Percentiles rank a stretch among this genome's conserved stretches.
Evolutionary conservation across 768 basidiomycete species (phyloP).

Genomic region (Termitomyces sp.): DNA sequence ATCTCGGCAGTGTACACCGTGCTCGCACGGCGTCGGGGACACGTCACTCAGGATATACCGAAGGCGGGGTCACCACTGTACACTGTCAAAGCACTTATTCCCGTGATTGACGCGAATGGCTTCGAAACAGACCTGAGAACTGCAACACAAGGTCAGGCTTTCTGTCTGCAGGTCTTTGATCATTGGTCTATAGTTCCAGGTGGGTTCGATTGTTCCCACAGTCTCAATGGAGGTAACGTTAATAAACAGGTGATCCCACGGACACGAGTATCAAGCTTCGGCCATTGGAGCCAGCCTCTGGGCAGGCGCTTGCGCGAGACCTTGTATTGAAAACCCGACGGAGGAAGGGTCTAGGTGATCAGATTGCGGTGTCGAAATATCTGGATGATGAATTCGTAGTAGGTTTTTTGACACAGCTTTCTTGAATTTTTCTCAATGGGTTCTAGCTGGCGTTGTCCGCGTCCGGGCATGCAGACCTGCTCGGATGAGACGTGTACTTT

Average conservation of each 20-base stretch:
- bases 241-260: constrained; percentile 80
- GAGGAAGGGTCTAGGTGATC: constrained; percentile 94
- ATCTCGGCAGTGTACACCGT: constrained; percentile 99
- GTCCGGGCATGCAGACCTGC: constrained; percentile 90
- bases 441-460: constrained; percentile 85
- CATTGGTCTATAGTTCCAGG: constrained; percentile 99
- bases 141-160: constrained; percentile 98
- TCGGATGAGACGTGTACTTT: constrained; percentile 38
- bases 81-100: constrained; percentile 97
- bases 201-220: constrained; percentile 31
- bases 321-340: constrained; percentile 94
- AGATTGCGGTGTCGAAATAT: constrained; percentile 96
- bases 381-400: constrained; percentile 96
- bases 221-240: constrained; percentile 11
- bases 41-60: constrained; percentile 96
- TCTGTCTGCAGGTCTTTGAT: constrained; percentile 95
- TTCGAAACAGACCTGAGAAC: constrained; percentile 98
- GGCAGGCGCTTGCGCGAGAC: constrained; percentile 91
- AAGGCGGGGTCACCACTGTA: constrained; percentile 98
- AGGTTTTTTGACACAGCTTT: constrained; percentile 23
- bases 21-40: constrained; percentile 96
- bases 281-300: constrained; percentile 95
- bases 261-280: constrained; percentile 96
- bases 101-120: constrained; percentile 97
- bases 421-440: constrained; percentile 2